Conservation (phyloP, 2,329 filamentous ascomycete genomes). For the Xylaria polymorpha region DNA sequence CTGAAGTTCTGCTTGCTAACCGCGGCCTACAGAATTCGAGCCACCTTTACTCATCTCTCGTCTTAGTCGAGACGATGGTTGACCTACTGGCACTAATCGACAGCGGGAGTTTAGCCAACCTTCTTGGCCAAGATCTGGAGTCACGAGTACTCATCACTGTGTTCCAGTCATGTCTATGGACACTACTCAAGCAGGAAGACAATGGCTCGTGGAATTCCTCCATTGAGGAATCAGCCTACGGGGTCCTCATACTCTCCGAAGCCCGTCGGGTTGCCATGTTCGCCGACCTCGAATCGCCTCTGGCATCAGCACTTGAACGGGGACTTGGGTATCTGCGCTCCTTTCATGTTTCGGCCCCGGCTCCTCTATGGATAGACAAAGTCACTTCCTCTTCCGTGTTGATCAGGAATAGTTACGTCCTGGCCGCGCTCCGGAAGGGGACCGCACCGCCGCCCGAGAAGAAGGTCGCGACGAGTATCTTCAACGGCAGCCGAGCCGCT, state of each 20-base stretch:
- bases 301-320: constrained; percentile 9
- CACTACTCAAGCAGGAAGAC: constrained; percentile 20
- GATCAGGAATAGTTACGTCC: constrained; percentile 1
- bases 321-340: constrained; percentile 14
- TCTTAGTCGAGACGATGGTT: background rate
- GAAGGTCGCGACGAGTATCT: constrained; percentile 10
- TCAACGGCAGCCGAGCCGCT: constrained; percentile 6
- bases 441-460: background rate
- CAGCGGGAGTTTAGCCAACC: background rate
- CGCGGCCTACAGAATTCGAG: background rate
- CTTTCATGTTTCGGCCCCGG: background rate
- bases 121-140: constrained; percentile 2
- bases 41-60: background rate
- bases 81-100: background rate
- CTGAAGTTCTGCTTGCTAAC: background rate
- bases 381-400: constrained; percentile 5
- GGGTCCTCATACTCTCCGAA: constrained; percentile 22
- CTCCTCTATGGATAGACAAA: constrained; percentile 26
- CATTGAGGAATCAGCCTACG: constrained; percentile 28
- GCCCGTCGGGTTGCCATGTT: constrained; percentile 23
- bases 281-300: background rate
- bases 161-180: constrained; percentile 29
- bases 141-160: background rate
- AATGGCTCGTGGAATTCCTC: constrained; percentile 30
- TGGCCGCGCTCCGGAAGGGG: background rate